Evolutionary conservation across 139 green algal genomes (phyloP).

Genomic region (Coccomyxa sp.): DNA sequence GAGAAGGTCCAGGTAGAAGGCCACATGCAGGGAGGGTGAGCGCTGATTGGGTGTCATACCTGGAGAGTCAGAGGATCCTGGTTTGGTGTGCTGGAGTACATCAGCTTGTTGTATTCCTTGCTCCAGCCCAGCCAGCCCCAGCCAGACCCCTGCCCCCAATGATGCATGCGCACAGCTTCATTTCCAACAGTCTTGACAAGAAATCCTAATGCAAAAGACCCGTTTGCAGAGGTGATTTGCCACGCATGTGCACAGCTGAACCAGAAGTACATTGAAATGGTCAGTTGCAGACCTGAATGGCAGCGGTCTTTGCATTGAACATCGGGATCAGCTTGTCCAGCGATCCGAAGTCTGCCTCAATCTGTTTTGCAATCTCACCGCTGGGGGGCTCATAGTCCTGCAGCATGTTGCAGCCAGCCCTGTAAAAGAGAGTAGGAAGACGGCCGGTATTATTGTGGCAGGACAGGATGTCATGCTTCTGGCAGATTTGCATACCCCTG

Average conservation of each 20-base stretch:
- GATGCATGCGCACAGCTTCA: no score
- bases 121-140: conserved; percentile 95
- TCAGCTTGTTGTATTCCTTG: conserved; percentile 57
- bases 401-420: neutral
- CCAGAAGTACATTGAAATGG: neutral
- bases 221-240: no score
- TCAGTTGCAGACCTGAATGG: conserved; percentile 59
- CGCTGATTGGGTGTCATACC: neutral
- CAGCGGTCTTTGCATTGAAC: conserved; percentile 76
- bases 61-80: conserved; percentile 72
- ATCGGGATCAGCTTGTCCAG: conserved; percentile 73
- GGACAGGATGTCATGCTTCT: neutral
- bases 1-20: no score
- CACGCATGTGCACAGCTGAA: no score
- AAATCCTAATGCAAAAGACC: no score
- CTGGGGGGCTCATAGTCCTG: conserved; percentile 75
- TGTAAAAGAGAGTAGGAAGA: neutral
- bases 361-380: conserved; percentile 67
- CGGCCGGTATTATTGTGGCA: neutral
- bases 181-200: no score
- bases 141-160: conserved; percentile 74
- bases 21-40: no score
- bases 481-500: conserved; percentile 46
- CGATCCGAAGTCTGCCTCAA: conserved; percentile 86
- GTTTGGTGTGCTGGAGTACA: conserved; percentile 81